phyloP scores from a whole-genome alignment of 306 rosid genomes.

The Begonia masoniana region DNA sequence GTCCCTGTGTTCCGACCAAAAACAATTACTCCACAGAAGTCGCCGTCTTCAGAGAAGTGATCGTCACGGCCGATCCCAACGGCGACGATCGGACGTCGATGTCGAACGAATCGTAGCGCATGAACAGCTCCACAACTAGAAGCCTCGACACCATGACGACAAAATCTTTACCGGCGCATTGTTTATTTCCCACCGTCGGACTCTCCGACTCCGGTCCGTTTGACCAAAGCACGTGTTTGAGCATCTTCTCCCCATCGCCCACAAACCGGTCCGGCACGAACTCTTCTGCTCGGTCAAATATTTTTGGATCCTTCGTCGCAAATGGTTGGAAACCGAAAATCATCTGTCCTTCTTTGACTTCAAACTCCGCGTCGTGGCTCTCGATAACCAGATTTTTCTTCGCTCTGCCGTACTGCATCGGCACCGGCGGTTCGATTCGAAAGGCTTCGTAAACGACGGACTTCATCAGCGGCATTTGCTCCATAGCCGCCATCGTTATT shows the following conservation, averaged over 20 bases:
- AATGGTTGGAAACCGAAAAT: conserved; percentile 80
- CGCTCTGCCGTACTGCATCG: conserved; percentile 69
- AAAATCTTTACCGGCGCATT: conserved; percentile 81
- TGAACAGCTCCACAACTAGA: conserved; percentile 57
- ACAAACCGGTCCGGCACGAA: conserved; percentile 64
- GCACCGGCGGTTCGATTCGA: conserved; percentile 82
- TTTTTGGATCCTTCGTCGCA: conserved; percentile 70
- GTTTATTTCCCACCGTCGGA: conserved; percentile 45
- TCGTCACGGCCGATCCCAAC: conserved; percentile 42
- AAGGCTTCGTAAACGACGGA: conserved; percentile 67
- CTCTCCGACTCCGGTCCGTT: conserved; percentile 72
- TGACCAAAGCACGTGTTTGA: conserved; percentile 80
- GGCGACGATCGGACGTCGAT: conserved; percentile 31
- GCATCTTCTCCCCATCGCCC: conserved; percentile 66
- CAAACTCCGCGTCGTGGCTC: conserved; percentile 59
- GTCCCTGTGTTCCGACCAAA: no score
- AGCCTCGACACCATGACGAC: conserved; percentile 44
- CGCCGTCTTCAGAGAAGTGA: conserved; percentile 62
- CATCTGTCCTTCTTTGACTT: conserved; percentile 67
- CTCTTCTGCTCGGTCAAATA: conserved; percentile 50
- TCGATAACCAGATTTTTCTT: conserved; percentile 53
- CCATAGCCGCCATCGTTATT: conserved; percentile 61
- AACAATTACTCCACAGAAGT: neutral
- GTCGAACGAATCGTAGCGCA: conserved; percentile 62
- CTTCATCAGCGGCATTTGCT: conserved; percentile 67